phyloP scores from a whole-genome alignment of 2,329 filamentous ascomycete genomes.

The Raffaelea ambrosiae region DNA sequence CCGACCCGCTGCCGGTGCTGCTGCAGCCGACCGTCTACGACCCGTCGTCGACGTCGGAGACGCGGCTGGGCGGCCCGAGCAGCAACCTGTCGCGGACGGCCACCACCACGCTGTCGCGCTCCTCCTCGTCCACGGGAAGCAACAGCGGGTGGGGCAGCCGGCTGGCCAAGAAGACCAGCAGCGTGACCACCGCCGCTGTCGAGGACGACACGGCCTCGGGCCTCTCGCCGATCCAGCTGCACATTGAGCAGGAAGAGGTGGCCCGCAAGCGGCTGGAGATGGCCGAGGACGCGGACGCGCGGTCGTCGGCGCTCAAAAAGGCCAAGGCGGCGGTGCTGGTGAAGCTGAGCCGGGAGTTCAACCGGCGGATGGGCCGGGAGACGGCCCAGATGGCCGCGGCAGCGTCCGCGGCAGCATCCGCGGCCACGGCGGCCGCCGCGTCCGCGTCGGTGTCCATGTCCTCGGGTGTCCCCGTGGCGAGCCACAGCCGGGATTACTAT shows the following conservation, averaged over 20 bases:
- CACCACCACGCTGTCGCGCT: background rate
- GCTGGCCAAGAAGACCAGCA: too few relatives aligned
- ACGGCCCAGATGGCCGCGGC: conserved; percentile 6
- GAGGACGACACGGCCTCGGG: conserved; percentile 22
- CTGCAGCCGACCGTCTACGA: conserved; percentile 51
- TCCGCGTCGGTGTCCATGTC: conserved; percentile 18
- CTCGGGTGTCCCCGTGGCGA: conserved; percentile 12
- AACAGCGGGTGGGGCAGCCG: too few relatives aligned
- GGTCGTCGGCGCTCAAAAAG: conserved; percentile 45
- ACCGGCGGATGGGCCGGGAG: conserved; percentile 13
- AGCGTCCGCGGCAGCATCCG: background rate
- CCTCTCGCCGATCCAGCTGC: conserved; percentile 50
- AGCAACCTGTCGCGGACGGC: background rate
- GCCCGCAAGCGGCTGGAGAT: conserved; percentile 35
- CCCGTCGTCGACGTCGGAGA: conserved; percentile 22
- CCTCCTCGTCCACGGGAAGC: too few relatives aligned
- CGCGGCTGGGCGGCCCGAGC: too few relatives aligned
- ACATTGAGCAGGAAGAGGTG: conserved; percentile 46
- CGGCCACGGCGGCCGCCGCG: conserved; percentile 8
- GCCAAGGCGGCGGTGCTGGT: conserved; percentile 53
- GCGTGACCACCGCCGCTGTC: conserved; percentile 4
- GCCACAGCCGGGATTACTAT: background rate
- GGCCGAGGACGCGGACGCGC: conserved; percentile 48
- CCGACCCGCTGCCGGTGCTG: conserved; percentile 40
- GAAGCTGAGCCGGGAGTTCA: conserved; percentile 48